phyloP scores from a whole-genome alignment of 2,329 filamentous ascomycete species.

The Cadophora gregata region DNA sequence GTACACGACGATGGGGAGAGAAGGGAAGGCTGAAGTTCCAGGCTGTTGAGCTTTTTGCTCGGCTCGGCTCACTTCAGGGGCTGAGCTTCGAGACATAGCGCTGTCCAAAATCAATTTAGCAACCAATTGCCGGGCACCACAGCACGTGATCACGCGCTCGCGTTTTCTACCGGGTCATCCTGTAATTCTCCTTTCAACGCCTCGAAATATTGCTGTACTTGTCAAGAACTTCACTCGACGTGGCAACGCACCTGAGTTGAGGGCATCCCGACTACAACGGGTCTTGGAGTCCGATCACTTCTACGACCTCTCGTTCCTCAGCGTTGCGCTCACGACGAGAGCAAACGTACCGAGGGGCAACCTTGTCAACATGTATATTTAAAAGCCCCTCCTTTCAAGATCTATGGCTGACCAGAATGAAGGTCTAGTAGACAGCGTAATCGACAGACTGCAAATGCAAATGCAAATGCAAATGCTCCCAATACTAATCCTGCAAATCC shows the following conservation, averaged over 20 bases:
- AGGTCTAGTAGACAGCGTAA: conserved; percentile 9
- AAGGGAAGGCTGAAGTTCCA: not conserved
- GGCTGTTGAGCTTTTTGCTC: conserved; percentile 5
- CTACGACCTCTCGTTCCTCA: too few relatives aligned
- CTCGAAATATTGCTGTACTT: not conserved
- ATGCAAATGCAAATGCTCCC: not conserved
- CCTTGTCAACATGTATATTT: conserved; percentile 1
- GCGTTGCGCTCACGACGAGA: not conserved
- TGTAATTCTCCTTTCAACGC: not conserved
- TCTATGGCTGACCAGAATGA: not conserved
- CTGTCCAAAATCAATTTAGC: not conserved
- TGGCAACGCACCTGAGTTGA: not conserved
- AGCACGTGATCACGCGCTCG: conserved; percentile 8
- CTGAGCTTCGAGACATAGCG: not conserved
- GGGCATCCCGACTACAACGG: not conserved
- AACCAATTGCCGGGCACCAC: not conserved
- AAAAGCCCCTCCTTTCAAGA: too few relatives aligned
- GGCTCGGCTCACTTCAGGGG: not conserved
- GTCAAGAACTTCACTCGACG: not conserved
- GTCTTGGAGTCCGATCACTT: not conserved
- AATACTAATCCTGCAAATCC: conserved; percentile 4
- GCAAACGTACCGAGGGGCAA: conserved; percentile 4
- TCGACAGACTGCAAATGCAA: not conserved
- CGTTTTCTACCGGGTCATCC: not conserved
- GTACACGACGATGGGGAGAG: not conserved